These are phyloP conservation scores for Syzygium jambos DNA, from an alignment of 345 rosid genomes.

Conservation along the genomic window DNA sequence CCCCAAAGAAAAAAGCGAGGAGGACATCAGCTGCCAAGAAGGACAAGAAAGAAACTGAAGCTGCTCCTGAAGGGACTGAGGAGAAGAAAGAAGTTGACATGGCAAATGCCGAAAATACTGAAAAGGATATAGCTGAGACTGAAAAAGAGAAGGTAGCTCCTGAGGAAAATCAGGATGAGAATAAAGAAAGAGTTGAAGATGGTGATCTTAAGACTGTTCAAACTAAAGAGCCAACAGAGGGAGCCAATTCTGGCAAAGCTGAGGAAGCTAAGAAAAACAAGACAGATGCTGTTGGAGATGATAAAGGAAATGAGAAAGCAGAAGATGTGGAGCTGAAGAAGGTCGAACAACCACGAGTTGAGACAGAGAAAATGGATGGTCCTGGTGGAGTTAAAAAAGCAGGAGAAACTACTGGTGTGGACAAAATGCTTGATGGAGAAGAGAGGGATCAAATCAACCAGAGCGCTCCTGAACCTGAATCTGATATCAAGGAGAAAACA, in stretches of 20 bases:
- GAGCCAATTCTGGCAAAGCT: slow-evolving; percentile 1
- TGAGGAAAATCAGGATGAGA: slow-evolving; percentile 11
- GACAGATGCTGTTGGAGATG: slow-evolving; percentile 8
- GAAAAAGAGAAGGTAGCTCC: slow-evolving; percentile 14
- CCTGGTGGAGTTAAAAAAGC: slow-evolving; percentile 9
- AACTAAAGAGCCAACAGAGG: neutral
- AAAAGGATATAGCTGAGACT: slow-evolving; percentile 11
- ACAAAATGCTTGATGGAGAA: slow-evolving; percentile 6
- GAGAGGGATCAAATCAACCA: slow-evolving; percentile 3
- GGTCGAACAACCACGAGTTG: slow-evolving; percentile 11
- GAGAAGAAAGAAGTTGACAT: slow-evolving; percentile 22
- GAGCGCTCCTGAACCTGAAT: slow-evolving; percentile 9
- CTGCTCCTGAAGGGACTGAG: slow-evolving; percentile 18
- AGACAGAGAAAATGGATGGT: slow-evolving; percentile 9
- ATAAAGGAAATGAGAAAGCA: slow-evolving; percentile 7
- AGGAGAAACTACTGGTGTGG: neutral
- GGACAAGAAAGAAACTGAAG: slow-evolving; percentile 32
- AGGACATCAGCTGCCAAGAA: slow-evolving; percentile 40
- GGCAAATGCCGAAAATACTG: slow-evolving; percentile 29
- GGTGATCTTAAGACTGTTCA: neutral
- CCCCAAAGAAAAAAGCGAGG: slow-evolving; percentile 44
- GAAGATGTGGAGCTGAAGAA: slow-evolving; percentile 12
- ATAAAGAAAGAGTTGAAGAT: slow-evolving; percentile 7
- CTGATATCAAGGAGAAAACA: slow-evolving; percentile 15
- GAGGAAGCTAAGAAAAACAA: slow-evolving; percentile 6